These are phyloP conservation scores for Cyphellophora attinorum DNA, from an alignment of 2,329 filamentous ascomycete species.

Conservation along the genomic window DNA sequence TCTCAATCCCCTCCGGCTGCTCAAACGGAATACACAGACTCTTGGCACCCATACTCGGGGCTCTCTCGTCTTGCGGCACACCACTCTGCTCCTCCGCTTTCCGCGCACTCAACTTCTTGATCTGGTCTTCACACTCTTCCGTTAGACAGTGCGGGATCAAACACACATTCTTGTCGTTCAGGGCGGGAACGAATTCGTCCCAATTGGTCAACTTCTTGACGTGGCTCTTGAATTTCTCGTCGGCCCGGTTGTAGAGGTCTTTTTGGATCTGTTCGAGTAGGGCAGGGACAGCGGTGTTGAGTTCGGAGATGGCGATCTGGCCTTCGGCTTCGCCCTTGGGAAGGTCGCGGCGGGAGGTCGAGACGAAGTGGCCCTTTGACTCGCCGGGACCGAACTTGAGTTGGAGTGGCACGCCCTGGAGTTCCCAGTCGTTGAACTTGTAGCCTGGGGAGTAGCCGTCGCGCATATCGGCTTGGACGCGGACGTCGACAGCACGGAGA, in stretches of 20 bases:
- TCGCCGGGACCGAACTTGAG: constrained; percentile 96
- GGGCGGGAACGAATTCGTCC: constrained; percentile 80
- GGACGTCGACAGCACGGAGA: constrained; percentile 64
- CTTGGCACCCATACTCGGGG: constrained; percentile 68
- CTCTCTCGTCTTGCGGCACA: constrained; percentile 63
- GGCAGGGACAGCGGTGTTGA: constrained; percentile 63
- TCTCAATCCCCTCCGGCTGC: constrained; percentile 69
- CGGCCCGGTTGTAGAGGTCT: constrained; percentile 70
- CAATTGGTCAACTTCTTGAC: constrained; percentile 74
- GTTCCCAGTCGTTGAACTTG: constrained; percentile 99
- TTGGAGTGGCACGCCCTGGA: constrained; percentile 87
- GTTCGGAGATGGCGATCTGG: constrained; percentile 64
- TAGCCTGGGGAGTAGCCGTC: constrained; percentile 88
- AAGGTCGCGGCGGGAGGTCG: constrained; percentile 77
- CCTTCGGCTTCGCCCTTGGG: constrained; percentile 45
- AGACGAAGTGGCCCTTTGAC: constrained; percentile 73
- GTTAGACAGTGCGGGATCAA: constrained; percentile 84
- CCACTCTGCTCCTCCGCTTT: constrained; percentile 52
- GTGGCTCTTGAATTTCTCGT: constrained; percentile 68
- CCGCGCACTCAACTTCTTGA: constrained; percentile 84
- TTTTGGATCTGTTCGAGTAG: constrained; percentile 84
- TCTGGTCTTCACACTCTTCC: constrained; percentile 79
- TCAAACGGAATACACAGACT: constrained; percentile 72
- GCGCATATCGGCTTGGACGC: constrained; percentile 71
- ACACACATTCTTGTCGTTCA: constrained; percentile 87